Percentiles rank a stretch among this genome's conserved stretches.
Conservation (phyloP, 768 basidiomycete species). For the Chlorophyllum brunneum region DNA sequence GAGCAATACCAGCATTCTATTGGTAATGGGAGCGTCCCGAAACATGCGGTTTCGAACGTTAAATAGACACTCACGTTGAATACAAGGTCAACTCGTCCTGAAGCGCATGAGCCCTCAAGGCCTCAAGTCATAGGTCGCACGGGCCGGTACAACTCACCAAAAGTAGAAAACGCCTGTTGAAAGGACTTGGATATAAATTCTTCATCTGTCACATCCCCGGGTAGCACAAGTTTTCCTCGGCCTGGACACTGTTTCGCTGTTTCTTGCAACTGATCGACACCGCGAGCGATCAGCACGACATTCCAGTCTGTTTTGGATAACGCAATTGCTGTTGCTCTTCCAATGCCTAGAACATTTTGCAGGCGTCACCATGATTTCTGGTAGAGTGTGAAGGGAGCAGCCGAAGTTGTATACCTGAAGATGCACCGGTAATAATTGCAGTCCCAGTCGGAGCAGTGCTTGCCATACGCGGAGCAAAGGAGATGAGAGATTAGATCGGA, state of each 20-base stretch:
- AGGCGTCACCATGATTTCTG: not conserved
- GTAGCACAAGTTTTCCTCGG: conserved; percentile 36
- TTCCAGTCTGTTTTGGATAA: conserved; percentile 69
- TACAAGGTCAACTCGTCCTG: conserved; percentile 67
- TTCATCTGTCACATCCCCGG: conserved; percentile 67
- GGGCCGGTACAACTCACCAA: conserved; percentile 56
- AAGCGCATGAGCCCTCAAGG: not conserved
- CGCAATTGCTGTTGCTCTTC: conserved; percentile 62
- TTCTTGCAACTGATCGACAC: conserved; percentile 53
- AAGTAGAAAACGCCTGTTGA: conserved; percentile 42
- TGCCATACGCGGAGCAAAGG: conserved; percentile 2
- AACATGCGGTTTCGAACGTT: not conserved
- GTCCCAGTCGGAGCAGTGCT: conserved; percentile 22
- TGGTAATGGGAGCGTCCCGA: not conserved
- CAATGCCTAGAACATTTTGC: conserved; percentile 44
- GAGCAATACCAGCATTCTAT: conserved; percentile 72
- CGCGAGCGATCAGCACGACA: conserved; percentile 61
- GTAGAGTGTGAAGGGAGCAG: not conserved
- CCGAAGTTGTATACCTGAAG: conserved; percentile 44
- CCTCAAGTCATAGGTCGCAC: no score
- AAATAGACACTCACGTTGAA: conserved; percentile 62
- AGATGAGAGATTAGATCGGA: conserved; percentile 2
- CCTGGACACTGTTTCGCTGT: conserved; percentile 44
- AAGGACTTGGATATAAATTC: conserved; percentile 62
- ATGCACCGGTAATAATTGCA: conserved; percentile 42